A percentile compares a stretch with the other conserved stretches of the same genome.
Evolutionary conservation across 1,284 basidiomycete species (phyloP).

Genomic region (Schizophyllum commune): DNA sequence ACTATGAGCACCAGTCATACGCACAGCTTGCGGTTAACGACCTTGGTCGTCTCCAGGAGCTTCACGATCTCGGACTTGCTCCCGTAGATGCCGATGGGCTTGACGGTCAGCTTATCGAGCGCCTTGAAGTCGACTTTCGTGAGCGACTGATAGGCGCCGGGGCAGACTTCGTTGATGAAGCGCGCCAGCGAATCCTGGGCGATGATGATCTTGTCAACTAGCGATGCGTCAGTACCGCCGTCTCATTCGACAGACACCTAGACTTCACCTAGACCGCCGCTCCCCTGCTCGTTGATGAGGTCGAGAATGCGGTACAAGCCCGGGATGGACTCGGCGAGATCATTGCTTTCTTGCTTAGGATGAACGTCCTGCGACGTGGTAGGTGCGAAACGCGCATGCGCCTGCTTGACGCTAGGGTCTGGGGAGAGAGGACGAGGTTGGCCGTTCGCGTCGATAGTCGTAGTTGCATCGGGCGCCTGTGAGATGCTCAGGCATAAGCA

Average conservation of each 20-base stretch:
- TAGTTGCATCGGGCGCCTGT: neutral
- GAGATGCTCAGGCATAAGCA: no score
- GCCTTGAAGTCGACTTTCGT: conserved; percentile 45
- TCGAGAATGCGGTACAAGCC: conserved; percentile 47
- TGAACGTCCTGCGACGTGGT: neutral
- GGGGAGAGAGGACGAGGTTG: neutral
- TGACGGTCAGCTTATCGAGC: conserved; percentile 34
- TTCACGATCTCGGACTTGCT: conserved; percentile 39
- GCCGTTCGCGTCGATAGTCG: neutral
- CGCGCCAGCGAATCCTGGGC: conserved; percentile 36
- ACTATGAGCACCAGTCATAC: conserved; percentile 9
- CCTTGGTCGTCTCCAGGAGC: conserved; percentile 28
- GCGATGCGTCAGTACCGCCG: neutral
- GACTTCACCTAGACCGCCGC: conserved; percentile 46
- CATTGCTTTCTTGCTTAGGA: conserved; percentile 7
- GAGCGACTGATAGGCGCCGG: conserved; percentile 40
- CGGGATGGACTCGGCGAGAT: conserved; percentile 23
- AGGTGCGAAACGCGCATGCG: neutral
- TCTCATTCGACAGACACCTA: no score
- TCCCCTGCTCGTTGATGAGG: conserved; percentile 41
- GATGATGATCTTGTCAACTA: conserved; percentile 57
- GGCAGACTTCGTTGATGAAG: conserved; percentile 37
- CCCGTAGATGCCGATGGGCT: conserved; percentile 50
- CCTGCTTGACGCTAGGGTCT: conserved; percentile 3
- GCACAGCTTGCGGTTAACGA: conserved; percentile 30